Conservation (phyloP, 805 yeast species). For the Metschnikowia noctiluminum region DNA sequence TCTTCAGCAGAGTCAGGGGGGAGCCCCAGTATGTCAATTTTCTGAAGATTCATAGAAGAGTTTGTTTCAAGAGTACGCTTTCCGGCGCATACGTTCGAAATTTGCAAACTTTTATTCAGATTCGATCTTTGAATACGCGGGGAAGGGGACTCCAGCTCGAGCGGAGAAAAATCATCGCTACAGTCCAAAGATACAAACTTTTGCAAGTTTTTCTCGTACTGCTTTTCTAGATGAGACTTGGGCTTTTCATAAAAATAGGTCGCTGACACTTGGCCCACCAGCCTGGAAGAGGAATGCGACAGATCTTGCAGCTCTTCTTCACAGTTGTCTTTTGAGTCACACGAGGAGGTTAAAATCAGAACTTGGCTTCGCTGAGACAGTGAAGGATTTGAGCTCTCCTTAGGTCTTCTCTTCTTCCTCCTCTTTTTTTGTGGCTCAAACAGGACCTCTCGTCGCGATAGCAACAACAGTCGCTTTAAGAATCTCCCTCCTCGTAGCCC, state of each 20-base stretch:
- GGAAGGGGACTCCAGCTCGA: constrained; percentile 8
- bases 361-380: constrained; percentile 14
- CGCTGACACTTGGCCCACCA: constrained; percentile 3
- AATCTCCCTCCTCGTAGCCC: constrained; percentile 5
- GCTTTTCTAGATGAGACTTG: constrained; percentile 15
- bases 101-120: no score
- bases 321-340: not conserved
- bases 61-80: not conserved
- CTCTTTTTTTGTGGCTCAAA: constrained; percentile 13
- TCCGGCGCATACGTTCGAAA: not conserved
- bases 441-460: constrained; percentile 15
- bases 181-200: constrained; percentile 10
- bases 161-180: constrained; percentile 13
- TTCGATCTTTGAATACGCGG: no score
- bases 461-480: constrained; percentile 5
- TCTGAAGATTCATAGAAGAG: not conserved
- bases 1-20: not conserved
- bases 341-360: constrained; percentile 15
- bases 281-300: not conserved
- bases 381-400: not conserved
- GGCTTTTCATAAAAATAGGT: constrained; percentile 14
- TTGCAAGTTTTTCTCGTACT: constrained; percentile 15
- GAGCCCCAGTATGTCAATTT: not conserved
- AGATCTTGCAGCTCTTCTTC: not conserved
- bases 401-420: constrained; percentile 1